phyloP scores from a whole-genome alignment of 2,329 filamentous ascomycete genomes.

The Cladophialophora psammophila region DNA sequence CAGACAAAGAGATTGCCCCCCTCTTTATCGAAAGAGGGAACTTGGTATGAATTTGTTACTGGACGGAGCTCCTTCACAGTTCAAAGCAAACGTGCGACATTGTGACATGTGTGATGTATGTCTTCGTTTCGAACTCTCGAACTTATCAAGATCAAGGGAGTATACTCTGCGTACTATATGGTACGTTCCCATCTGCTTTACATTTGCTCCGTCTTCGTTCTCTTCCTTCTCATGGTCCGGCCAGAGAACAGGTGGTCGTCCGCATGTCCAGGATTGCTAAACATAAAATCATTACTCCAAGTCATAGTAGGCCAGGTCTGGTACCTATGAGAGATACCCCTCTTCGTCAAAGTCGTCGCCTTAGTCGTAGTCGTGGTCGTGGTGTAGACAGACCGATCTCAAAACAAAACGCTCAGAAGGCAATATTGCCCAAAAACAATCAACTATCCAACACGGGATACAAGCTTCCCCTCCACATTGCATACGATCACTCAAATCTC shows the following conservation, averaged over 20 bases:
- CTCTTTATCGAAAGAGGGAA: too few relatives aligned
- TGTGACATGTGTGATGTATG: too few relatives aligned
- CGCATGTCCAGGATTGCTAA: neutral
- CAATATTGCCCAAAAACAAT: conserved; percentile 4
- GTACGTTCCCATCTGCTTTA: neutral
- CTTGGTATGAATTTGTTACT: too few relatives aligned
- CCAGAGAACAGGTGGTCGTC: neutral
- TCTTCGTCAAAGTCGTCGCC: conserved; percentile 6
- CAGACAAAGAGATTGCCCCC: too few relatives aligned
- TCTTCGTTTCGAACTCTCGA: too few relatives aligned
- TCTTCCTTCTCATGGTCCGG: neutral
- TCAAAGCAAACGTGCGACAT: too few relatives aligned
- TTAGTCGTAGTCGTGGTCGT: neutral
- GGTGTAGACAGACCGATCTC: neutral
- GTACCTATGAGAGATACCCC: neutral
- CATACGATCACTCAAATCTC: neutral
- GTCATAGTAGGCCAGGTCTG: neutral
- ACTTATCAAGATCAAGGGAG: too few relatives aligned
- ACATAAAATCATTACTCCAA: conserved; percentile 3
- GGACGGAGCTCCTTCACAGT: too few relatives aligned
- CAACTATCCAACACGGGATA: neutral
- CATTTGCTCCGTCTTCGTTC: neutral
- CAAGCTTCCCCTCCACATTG: neutral
- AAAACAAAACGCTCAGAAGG: conserved; percentile 18
- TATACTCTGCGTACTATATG: too few relatives aligned